Evolutionary conservation across 139 green algal genomes (phyloP), one percentile per base, ranked within the genome.

Genomic region (Chlorella sp.): DNA sequence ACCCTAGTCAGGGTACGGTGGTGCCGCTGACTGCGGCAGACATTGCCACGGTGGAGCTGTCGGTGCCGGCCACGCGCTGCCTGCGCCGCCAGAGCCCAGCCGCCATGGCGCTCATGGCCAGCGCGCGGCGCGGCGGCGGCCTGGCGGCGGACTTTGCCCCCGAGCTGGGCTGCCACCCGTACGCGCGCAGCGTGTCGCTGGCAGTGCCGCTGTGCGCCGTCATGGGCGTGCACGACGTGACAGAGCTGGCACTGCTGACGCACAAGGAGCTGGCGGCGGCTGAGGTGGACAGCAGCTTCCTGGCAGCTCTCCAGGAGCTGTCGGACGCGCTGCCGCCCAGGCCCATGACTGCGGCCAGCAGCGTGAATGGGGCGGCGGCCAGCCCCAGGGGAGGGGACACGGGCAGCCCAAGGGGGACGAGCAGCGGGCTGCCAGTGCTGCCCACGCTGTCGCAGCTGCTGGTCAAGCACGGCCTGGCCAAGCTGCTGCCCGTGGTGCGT

Each of bases 361-460:
- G 23, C 20, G 24, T n/a, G 64, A 6, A 5, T 4, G 22, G 50
- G 31, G 22, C 33, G 69, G 29, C 49, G 27, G 69, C 31, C 69
- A 33, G 29, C 29, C 23, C 29, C 5, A 67, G 24, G n/a, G 29
- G 29, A 14, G 49, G 27, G 29, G 10, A 29, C 55, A 64, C 14
- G 20, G 22, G 24, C 14, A 31, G 55, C 55, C 55, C 55, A 29
- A 27, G 27, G 14, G 27, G 55, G 49, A 24, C 5, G 33, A 27
- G 20, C 3, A 49, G 29, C 22, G 42, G 42, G 10, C 42, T 55
- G n/a, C 36, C 69, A 2, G 32, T 27, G 31, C 51, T 74, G 69
- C 35, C 71, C 71, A 50, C 34, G 5, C 71, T 76, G 60, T 34
- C 71, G 27, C 55, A 76, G 31, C 72, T 77, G 72, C 62, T 77